Evolutionary conservation across 2,329 filamentous ascomycete genomes (phyloP).

Genomic region (Stemphylium lycopersici): DNA sequence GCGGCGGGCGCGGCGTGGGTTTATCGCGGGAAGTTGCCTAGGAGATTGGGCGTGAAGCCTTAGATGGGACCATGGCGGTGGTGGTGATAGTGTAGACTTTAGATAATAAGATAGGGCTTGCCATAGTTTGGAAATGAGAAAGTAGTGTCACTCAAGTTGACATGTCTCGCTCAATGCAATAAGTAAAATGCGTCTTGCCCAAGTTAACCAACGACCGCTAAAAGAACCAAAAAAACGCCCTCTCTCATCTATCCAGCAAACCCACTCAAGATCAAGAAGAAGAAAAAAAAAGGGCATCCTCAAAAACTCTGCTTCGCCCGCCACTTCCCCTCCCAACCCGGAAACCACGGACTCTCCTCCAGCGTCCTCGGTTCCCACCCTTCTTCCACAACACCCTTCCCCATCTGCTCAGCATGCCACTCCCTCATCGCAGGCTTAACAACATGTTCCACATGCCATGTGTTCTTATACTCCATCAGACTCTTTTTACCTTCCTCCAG

Average conservation of each 20-base stretch:
- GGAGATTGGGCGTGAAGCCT: conserved; percentile 17
- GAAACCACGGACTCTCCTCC: conserved; percentile 77
- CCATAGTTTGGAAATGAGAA: too few relatives aligned
- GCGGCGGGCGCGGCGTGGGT: conserved; percentile 46
- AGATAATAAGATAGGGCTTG: too few relatives aligned
- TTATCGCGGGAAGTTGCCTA: conserved; percentile 18
- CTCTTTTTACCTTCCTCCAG: conserved; percentile 72
- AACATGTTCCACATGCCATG: conserved; percentile 78
- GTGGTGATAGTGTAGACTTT: too few relatives aligned
- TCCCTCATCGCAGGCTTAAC: conserved; percentile 67
- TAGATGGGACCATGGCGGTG: not conserved
- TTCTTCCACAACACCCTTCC: conserved; percentile 63
- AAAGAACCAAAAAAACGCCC: too few relatives aligned
- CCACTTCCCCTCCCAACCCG: conserved; percentile 79
- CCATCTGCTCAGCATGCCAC: conserved; percentile 71
- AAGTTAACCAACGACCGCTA: not conserved
- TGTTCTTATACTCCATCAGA: conserved; percentile 81
- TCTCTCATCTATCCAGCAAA: too few relatives aligned
- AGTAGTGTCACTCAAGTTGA: too few relatives aligned
- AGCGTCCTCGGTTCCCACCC: conserved; percentile 73
- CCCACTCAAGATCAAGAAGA: too few relatives aligned
- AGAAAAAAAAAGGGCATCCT: not conserved
- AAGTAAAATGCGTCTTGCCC: too few relatives aligned
- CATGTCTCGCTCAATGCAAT: too few relatives aligned
- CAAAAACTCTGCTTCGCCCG: conserved; percentile 66